Evolutionary conservation across 495 filamentous ascomycete genomes (phyloP), one percentile per base, ranked within the genome.

Genomic region (Sporormia fimetaria): DNA sequence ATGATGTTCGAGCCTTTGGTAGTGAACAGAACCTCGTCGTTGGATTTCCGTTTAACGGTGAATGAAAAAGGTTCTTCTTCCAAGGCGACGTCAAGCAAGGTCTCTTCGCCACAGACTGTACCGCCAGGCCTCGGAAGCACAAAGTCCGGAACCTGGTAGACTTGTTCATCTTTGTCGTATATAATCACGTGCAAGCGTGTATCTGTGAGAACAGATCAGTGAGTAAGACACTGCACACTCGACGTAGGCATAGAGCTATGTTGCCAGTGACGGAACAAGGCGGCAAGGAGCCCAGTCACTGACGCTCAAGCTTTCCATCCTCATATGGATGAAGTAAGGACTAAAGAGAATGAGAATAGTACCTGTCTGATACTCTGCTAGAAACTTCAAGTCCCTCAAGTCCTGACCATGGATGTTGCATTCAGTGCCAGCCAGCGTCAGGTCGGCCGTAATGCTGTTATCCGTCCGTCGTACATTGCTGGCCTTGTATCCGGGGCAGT

Each of bases 131-230:
- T 37, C n/a, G 44, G 44, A 5, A 48, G 37, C 11, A 48, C 31
- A n/a, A 37, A 48, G 8, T 48, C 44, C 3, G 44, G 44, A 6
- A 48, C 44, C 21, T 48, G 44, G 37, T 48, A 48, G 7, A 42
- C 44, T 26, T 42, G 21, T 16, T 48, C 44, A 24, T 41, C 37
- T 17, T 48, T 52, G 71, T 92, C 85, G 42, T 80, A 74, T 41
- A 94, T 87, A 55, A 81, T 76, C 48, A 92, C 79, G 59, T 90
- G 85, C 7, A 92, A 74, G 12, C 85, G 79, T 18, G 70, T 67
- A 26, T 81, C 82, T 87, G n/a, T 12, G 6, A 16, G n/a, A n/a
- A n/a, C n/a, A n/a, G n/a, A n/a, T n/a, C n/a, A n/a, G n/a, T n/a
- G n/a, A n/a, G n/a, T n/a, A n/a, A n/a, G n/a, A n/a, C n/a, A n/a